These are phyloP conservation scores for Aegilops bicornis DNA, from an alignment of 176 grass and related monocot genomes.

Conservation along the genomic window DNA sequence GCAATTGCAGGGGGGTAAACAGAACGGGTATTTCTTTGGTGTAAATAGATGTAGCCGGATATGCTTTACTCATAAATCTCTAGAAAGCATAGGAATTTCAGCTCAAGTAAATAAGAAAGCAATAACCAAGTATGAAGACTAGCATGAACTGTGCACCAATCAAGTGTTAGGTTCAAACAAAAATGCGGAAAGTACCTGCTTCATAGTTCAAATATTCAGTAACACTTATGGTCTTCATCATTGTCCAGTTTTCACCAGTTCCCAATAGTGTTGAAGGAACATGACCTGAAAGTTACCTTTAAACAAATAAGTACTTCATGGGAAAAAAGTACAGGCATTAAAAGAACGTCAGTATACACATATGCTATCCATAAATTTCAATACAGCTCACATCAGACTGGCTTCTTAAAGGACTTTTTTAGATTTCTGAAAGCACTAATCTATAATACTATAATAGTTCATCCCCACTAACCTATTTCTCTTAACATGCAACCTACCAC, in stretches of 20 bases:
- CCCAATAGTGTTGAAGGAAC: conserved; percentile 96
- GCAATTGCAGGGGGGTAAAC: neutral
- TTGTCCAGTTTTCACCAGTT: conserved; percentile 93
- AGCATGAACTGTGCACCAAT: neutral
- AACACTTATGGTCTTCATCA: conserved; percentile 99
- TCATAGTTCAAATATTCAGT: conserved; percentile 99
- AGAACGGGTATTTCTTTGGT: neutral
- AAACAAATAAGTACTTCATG: conserved; percentile 21
- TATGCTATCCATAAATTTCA: neutral
- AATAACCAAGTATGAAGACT: neutral
- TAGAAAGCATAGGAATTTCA: conserved; percentile 11
- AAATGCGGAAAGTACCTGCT: conserved; percentile 55
- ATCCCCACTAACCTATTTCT: too few species aligned
- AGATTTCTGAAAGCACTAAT: neutral
- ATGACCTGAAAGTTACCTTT: conserved; percentile 75
- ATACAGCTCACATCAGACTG: neutral
- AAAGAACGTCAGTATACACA: neutral
- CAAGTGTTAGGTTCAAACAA: neutral
- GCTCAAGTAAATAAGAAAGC: conserved; percentile 9
- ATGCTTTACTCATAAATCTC: conserved; percentile 3
- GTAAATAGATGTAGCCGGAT: neutral
- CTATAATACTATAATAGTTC: too few species aligned
- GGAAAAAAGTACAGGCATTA: neutral
- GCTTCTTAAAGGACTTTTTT: neutral
- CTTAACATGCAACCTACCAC: too few species aligned